Evolutionary conservation across 2,329 filamentous ascomycete genomes (phyloP), one percentile per base, ranked within the genome.

Genomic region (Aspergillus niger): DNA sequence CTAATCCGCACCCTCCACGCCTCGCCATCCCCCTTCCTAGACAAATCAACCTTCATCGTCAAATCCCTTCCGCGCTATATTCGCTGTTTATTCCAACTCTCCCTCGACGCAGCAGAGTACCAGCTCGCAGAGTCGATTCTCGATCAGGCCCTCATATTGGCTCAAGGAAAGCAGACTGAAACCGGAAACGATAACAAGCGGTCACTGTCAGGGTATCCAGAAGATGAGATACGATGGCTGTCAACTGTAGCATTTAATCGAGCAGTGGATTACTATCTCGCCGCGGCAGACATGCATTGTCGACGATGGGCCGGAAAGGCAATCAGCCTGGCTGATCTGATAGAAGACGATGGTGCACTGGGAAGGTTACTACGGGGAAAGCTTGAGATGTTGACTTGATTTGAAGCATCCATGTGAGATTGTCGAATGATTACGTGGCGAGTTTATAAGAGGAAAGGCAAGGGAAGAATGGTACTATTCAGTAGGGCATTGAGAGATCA

Each of bases 51-150:
- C 10, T 59, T 20, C 15, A 39, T 61, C 63, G 80, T 81, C 4
- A 70, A 73, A 1, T 87, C 86, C 66, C 79, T 96, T 1, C 85
- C 90, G 7, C 89, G 89, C 67, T 96, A 95, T 79, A 84, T 94
- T 49, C 86, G 91, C 1, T 92, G 90, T 67, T 80, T 95, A 2
- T 90, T 94, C 65, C 89, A 90, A 63, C 80, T 86, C 1, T 83
- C 89, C 76, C 77, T 55, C 79, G 83, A 65, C 76, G 58, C 59
- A 8, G 54, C 57, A 5, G 69, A 70, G 22, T 57, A 67, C 36
- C n/a, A 58, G 7, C 64, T 73, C n/a, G 73, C 76, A 8, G 72
- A 76, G 55, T 68, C 59, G 2, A 65, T 77, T 15, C 67, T 77
- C 22, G 70, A 75, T n/a, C 73, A 76, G 59, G 70, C 72, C 10